Evolutionary conservation across 352 stramenopile species (phyloP).

Genomic region (Peronosclerospora sorghi): DNA sequence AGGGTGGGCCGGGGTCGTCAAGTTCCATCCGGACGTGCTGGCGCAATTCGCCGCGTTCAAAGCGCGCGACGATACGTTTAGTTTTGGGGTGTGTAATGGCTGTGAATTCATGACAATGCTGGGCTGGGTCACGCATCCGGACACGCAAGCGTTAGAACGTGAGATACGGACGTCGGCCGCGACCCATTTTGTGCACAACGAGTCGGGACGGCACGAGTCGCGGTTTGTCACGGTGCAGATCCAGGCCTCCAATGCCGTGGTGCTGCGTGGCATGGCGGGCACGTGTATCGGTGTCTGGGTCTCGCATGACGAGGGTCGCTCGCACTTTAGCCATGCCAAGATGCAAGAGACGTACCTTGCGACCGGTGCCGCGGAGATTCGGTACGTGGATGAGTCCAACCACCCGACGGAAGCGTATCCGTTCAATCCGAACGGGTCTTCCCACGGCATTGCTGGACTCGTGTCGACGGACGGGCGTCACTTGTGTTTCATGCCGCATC

Average conservation of each 20-base stretch:
- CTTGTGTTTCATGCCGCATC: slow-evolving; percentile 99
- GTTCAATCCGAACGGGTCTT: slow-evolving; percentile 99
- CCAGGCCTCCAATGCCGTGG: slow-evolving; percentile 88
- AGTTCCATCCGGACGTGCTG: slow-evolving; percentile 93
- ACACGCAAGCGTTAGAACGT: slow-evolving; percentile 38
- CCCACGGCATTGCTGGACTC: slow-evolving; percentile 92
- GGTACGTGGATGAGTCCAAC: slow-evolving; percentile 95
- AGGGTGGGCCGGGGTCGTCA: slow-evolving; percentile 98
- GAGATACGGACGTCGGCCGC: slow-evolving; percentile 46
- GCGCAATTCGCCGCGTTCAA: slow-evolving; percentile 96
- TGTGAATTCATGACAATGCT: slow-evolving; percentile 99
- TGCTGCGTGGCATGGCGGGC: slow-evolving; percentile 97
- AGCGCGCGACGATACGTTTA: slow-evolving; percentile 95
- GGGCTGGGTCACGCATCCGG: slow-evolving; percentile 88
- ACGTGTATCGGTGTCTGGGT: slow-evolving; percentile 97
- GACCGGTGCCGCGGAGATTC: slow-evolving; percentile 89
- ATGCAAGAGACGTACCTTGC: slow-evolving; percentile 84
- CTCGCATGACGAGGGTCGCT: slow-evolving; percentile 86
- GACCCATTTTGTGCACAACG: slow-evolving; percentile 97
- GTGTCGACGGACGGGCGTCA: slow-evolving; percentile 95
- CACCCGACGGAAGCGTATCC: slow-evolving; percentile 93
- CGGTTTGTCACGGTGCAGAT: slow-evolving; percentile 95
- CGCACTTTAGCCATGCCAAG: slow-evolving; percentile 92
- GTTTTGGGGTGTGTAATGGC: slow-evolving; percentile 98
- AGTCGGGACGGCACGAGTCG: slow-evolving; percentile 93